Base-by-base conservation (phyloP, 805 yeast species). In the Saccharomyces jurei region DNA sequence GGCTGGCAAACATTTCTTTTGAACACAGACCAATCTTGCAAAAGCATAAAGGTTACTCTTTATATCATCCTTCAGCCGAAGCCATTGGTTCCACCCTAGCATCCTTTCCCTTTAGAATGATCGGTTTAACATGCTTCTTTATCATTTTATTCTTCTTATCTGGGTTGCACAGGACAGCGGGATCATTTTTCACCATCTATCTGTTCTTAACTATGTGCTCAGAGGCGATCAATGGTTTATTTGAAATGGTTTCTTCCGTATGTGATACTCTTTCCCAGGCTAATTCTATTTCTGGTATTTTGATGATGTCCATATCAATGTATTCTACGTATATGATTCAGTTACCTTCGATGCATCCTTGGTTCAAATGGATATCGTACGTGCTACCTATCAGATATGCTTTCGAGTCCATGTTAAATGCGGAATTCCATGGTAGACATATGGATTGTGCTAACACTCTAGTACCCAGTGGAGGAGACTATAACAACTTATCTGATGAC, bases 21-120 rank as follows among this genome's bases (percentile, higher is more conserved):
- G 77, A 72, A 25, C 74, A 79, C 48, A 76, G 86, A 58, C 79
- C 83, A 50, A 81, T 87, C 58, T 77, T 85, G 28, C 80, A 79
- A 61, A 87, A 87, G 63, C 95, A 87, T 65, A 82, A 83, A 63
- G 77, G 78, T 50, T 87, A 84, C 61, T 82, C 89, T 0, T 77
- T 87, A 55, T 88, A 85, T 66, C 82, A 83, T 55, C 90, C 91
- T 2, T 77, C 89, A 13, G 82, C 88, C 2, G 92, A 86, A 63
- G 86, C 89, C 0, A 60, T 87, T 3, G 84, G 89, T 0, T 73
- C 81, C 4, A 73, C 82, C 49, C 56, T 84, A 3, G 77, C 87
- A 2, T 84, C 81, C 51, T 67, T 87, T 56, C 91, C 92, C 2
- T 74, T 81, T 53, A 86, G 86, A 68, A 56, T 80, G 30, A 58